Base-by-base conservation (phyloP, 1,284 basidiomycete species). In the Agaricales sp. region DNA sequence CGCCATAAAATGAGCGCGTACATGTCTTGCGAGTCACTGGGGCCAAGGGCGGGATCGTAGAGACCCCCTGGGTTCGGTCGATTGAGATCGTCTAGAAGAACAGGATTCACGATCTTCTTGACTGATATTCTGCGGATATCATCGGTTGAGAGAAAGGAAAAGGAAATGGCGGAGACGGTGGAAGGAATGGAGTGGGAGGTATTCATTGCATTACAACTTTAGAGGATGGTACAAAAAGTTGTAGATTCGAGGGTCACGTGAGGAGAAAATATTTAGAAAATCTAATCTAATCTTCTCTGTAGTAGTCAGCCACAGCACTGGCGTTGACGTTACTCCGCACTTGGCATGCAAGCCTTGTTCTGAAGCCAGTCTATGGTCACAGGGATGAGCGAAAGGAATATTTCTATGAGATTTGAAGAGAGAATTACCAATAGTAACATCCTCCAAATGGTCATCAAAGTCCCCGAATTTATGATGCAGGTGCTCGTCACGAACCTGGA, bases 21-120 rank as follows among this genome's bases (percentile, higher is more conserved):
- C 92, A 97, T 82, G 63, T 96, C 93, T 49, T 83, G 77, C 53
- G 77, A 77, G 59, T 87, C 84, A 66, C 86, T 87, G 22, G 96
- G 96, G 1, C 96, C 96, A 20, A 99, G 81, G 43, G 90, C 85
- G 48, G 93, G 90, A 69, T 99, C 96, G 63, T 99, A 99, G 48
- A 99, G 74, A 53, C 95, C 96, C 19, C 92, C 93, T 50, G 79
- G 71, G 57, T 90, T 98, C 1, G 96, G 96, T 55, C 88, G 76
- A 63, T 95, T 93, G 38, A 96, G 73, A 64, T 94, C 92, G 73
- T 99, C 94, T 57, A 99, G 81, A 50, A 99, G 78, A 53, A 89
- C 76, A 2, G 94, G 88, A 65, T 99, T 99, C 54, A 91, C 79
- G 59, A 99, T 87, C 71, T 97, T 91, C 71, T 95, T 94, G 60